Evolutionary conservation across 495 filamentous ascomycete genomes (phyloP), one percentile per base, ranked within the genome.

Genomic region (Cercophora sp.): DNA sequence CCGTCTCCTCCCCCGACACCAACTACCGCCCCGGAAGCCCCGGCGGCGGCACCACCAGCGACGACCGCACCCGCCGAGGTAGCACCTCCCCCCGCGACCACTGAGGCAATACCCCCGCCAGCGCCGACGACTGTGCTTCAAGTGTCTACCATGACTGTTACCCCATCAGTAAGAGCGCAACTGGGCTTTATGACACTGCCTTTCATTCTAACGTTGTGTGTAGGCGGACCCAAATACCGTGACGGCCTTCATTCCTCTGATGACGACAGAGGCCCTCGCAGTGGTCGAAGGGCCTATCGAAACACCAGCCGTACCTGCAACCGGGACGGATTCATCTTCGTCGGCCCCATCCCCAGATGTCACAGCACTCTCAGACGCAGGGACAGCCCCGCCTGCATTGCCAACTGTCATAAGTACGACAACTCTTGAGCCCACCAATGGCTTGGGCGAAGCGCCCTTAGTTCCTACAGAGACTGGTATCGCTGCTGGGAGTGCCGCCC

Each of bases 361-460:
- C 41, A 40, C 36, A 19, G 36, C 55, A 16, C 18, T 48, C 16
- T 22, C 37, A 5, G 34, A 27, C 27, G 26, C 31, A 36, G 48
- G 32, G 29, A 16, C 42, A n/a, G 46, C 39, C 11, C 27, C 47
- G n/a, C 26, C 42, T 53, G 53, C 35, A 43, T 40, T 32, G 4
- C 6, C 40, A 5, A 47, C 50, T 24, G 57, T 54, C 3, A 44
- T 48, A 20, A 57, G 36, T n/a, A 45, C 35, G 25, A 45, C n/a
- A n/a, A 55, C 15, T 18, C 52, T 51, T 19, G 47, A 55, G 5
- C 43, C 55, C 16, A 49, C 53, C 15, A 50, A 55, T 39, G 31
- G 29, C 1, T 22, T 48, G 20, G 31, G 31, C 13, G 18, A 35
- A 16, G 19, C 11, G 13, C 46, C 46, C 13, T 19, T 8, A 10